These are phyloP conservation scores for Pugionium dolabratum DNA, from an alignment of 345 rosid genomes.

Conservation along the genomic window DNA sequence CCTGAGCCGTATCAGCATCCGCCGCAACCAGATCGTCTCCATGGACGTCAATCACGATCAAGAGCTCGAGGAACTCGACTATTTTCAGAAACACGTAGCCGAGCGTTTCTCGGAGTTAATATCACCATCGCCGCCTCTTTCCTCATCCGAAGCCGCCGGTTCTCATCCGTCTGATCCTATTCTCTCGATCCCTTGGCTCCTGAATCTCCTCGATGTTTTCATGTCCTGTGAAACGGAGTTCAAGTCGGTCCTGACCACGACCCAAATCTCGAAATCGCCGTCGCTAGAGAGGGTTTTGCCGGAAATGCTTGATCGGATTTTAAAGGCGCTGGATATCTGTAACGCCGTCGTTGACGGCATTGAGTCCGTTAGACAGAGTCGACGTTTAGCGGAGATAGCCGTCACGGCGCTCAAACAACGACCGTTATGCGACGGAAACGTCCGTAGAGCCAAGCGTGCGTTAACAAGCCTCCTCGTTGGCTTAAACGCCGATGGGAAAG, in stretches of 20 bases:
- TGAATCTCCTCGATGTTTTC: constrained; percentile 72
- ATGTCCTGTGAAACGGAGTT: constrained; percentile 92
- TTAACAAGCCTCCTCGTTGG: constrained; percentile 46
- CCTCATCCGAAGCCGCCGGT: background rate
- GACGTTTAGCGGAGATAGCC: constrained; percentile 67
- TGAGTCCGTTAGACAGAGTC: constrained; percentile 65
- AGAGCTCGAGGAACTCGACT: constrained; percentile 78
- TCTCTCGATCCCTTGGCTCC: constrained; percentile 79
- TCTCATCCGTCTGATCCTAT: constrained; percentile 40
- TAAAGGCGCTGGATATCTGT: constrained; percentile 80
- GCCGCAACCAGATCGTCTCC: constrained; percentile 77
- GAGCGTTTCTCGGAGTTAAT: constrained; percentile 66
- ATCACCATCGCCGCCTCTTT: constrained; percentile 30
- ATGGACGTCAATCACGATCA: constrained; percentile 83
- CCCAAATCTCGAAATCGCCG: constrained; percentile 70
- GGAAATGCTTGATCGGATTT: constrained; percentile 70
- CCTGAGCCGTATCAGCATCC: constrained; percentile 84
- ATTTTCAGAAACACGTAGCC: constrained; percentile 67
- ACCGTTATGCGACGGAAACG: constrained; percentile 85
- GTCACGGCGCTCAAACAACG: constrained; percentile 61
- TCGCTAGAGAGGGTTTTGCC: constrained; percentile 70
- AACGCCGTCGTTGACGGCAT: constrained; percentile 71
- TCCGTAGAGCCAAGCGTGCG: constrained; percentile 76
- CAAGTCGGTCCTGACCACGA: constrained; percentile 63
- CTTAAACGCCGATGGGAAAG: constrained; percentile 59